Evolutionary conservation across 805 yeast genomes (phyloP), one percentile per base, ranked within the genome.

Genomic region (Suhomyces vadensis): DNA sequence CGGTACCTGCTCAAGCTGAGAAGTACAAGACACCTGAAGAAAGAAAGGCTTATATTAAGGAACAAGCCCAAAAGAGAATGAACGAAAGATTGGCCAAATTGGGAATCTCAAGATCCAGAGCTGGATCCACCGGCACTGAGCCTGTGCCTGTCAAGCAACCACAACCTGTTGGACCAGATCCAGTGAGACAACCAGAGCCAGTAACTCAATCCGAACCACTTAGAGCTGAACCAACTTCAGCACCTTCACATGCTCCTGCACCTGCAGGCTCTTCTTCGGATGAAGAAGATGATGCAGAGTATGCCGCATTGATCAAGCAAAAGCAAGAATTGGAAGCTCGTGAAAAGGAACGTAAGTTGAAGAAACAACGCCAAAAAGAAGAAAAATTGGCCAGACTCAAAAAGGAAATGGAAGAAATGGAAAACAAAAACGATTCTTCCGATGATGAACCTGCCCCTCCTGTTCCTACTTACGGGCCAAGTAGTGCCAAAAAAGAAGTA

Each of bases 61-160:
- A 89, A 13, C 92, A 87, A 57, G 77, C 78, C 1, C 82, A 83
- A 56, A 69, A 70, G 63, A 78, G 87, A 64, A 89, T 90, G 97
- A 83, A 82, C 48, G 95, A 87, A 55, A 75, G 89, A 55, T 73
- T 89, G 56, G 95, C 95, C 2, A 85, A 83, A 49, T 73, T 89
- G 45, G 96, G 96, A 2, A 77, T 88, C 47, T 66, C 74, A 17
- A 70, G 81, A 58, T 65, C 67, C 45, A 60, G 58, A 48, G 50
- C 54, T 14, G 22, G 22, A 23, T 38, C 53, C 9, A 13, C n/a
- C 9, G 41, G 14, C 16, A 31, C 39, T 11, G 41, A 29, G 8
- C 42, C 23, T 13, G 24, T 24, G 29, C 22, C 14, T 26, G 24
- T 20, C 14, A 21, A 27, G 16, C 33, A 27, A 14, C 31, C 47